Percentiles rank a stretch among this genome's conserved stretches.
Evolutionary conservation across 768 basidiomycete genomes (phyloP).

Genomic region (Mycena galopus): DNA sequence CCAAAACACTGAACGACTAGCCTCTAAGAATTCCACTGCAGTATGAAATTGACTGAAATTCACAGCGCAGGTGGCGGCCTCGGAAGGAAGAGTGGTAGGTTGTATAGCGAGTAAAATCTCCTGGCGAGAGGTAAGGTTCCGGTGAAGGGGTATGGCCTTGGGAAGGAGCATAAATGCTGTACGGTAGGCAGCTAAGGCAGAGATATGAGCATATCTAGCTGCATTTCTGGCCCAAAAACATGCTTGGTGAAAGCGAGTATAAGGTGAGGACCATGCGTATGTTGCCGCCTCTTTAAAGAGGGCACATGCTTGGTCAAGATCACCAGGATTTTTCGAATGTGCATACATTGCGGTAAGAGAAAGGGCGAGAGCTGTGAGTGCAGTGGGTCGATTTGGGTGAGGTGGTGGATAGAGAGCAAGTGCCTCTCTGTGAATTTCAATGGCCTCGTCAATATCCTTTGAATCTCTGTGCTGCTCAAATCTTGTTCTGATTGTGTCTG

Average conservation of each 20-base stretch:
- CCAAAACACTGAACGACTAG: too few species aligned
- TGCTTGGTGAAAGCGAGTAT: background rate
- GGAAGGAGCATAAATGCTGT: slow-evolving; percentile 4
- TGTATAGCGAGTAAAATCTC: background rate
- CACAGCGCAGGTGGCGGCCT: slow-evolving; percentile 7
- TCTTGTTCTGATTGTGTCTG: background rate
- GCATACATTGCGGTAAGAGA: background rate
- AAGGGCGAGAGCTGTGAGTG: too few species aligned
- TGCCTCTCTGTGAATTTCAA: too few species aligned
- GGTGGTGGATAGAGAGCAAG: too few species aligned
- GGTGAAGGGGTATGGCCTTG: slow-evolving; percentile 7
- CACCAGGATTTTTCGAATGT: background rate
- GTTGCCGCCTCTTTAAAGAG: slow-evolving; percentile 6
- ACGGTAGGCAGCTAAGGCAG: background rate
- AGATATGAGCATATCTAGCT: background rate
- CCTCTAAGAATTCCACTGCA: slow-evolving; percentile 15
- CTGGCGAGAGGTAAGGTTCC: slow-evolving; percentile 10
- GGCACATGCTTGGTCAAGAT: background rate
- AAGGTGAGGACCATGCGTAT: slow-evolving; percentile 1
- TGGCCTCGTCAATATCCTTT: too few species aligned
- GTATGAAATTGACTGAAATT: background rate
- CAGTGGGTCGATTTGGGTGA: too few species aligned
- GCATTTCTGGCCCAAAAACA: slow-evolving; percentile 1
- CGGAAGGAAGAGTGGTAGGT: background rate
- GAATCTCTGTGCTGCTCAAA: background rate